A percentile compares a stretch with the other conserved stretches of the same genome.
These are phyloP conservation scores for Teunomyces lycoperdinae DNA, from an alignment of 805 yeast genomes.

Conservation along the genomic window DNA sequence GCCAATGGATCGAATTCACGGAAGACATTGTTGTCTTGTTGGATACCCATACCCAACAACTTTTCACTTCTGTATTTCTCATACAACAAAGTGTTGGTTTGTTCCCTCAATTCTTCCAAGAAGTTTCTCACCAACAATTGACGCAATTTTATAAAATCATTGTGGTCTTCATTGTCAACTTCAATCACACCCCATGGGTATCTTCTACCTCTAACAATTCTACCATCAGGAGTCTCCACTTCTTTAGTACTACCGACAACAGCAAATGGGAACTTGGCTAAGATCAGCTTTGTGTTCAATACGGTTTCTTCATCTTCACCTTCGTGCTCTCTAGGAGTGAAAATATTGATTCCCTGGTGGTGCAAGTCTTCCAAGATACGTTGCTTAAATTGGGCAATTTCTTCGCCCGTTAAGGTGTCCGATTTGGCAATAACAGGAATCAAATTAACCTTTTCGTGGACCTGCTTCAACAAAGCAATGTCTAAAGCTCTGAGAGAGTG, in stretches of 20 bases:
- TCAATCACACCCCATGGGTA: conserved; percentile 98
- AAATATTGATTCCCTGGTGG: conserved; percentile 67
- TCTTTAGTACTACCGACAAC: conserved; percentile 84
- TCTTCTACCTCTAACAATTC: conserved; percentile 81
- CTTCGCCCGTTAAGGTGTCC: conserved; percentile 88
- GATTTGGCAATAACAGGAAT: conserved; percentile 95
- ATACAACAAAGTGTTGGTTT: conserved; percentile 70
- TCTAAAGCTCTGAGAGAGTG: conserved; percentile 89
- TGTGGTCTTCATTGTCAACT: conserved; percentile 90
- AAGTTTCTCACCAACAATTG: conserved; percentile 85
- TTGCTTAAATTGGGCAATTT: conserved; percentile 69
- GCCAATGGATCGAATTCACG: conserved; percentile 90
- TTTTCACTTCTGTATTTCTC: conserved; percentile 89
- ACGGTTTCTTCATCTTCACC: conserved; percentile 83
- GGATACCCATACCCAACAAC: conserved; percentile 76
- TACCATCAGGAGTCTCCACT: conserved; percentile 70
- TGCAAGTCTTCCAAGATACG: conserved; percentile 75
- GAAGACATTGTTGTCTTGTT: conserved; percentile 91
- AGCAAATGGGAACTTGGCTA: conserved; percentile 83
- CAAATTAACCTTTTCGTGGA: conserved; percentile 88
- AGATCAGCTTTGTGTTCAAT: conserved; percentile 60
- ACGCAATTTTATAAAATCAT: conserved; percentile 86
- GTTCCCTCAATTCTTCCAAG: conserved; percentile 90
- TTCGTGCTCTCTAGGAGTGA: conserved; percentile 74
- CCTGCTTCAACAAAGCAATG: conserved; percentile 79